Base-by-base conservation (phyloP, 148 eudicot species). In the Camellia lanceoleosa region DNA sequence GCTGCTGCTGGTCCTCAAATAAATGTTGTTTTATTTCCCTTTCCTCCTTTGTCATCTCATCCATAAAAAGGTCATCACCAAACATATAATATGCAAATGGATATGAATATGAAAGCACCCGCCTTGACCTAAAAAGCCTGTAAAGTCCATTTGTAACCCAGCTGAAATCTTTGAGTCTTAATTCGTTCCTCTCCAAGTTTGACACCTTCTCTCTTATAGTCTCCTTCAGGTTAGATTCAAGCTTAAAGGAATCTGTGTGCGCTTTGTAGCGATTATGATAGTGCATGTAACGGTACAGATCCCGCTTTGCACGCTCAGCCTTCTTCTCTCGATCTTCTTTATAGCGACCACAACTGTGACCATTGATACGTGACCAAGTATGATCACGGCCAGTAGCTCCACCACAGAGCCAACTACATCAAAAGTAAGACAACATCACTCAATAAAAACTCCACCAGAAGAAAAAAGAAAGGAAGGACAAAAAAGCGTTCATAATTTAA, bases 1-100 rank as follows among this genome's bases (percentile, higher is more conserved):
- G 97, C 85, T 93, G 94, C 79, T 93, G 97, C 82, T 89, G 94
- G 79, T 89, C 93, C 84, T 93, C 94, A 64, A 90, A 92, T 74
- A 92, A 81, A 77, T 90, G 79, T 80, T 90, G 87, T 69, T 92
- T 92, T 59, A 90, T 86, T 77, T 86, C 87, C 61, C 82, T 82
- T 64, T 85, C 89, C 74, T 83, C 75, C 16, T 81, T 75, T 23
- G 85, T 90, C 93, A 92, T 87, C 74, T 89, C 93, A 75, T 79
- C 86, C 79, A 84, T 85, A 82, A 92, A 92, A 42, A 92, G 63
- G 46, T 89, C 89, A 59, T 89, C 90, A 41, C 93, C 96, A 84
- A 92, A 92, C 94, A 92, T 92, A 60, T 92, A 89, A 81, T 79
- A 92, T 23, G 94, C 97, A 89, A 92, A 92, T 2, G 92, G 91